phyloP scores from a whole-genome alignment of 2,329 filamentous ascomycete genomes.

The Neopestalotiopsis sp. region DNA sequence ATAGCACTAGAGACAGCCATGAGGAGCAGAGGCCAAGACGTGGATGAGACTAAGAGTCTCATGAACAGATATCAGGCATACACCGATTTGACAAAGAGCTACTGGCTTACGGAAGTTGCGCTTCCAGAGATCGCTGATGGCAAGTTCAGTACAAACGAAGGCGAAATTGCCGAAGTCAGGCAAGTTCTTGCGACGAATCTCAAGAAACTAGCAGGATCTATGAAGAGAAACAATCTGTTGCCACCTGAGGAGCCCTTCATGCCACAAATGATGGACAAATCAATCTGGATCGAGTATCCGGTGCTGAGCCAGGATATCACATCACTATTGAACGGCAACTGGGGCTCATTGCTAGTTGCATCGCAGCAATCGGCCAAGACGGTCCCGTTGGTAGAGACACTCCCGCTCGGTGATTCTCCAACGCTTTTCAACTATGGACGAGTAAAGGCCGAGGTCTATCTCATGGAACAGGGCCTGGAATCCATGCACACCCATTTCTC shows the following conservation, averaged over 20 bases:
- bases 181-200: slow-evolving; percentile 68
- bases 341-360: slow-evolving; percentile 54
- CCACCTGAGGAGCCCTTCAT: slow-evolving; percentile 72
- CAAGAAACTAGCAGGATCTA: slow-evolving; percentile 77
- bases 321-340: slow-evolving; percentile 70
- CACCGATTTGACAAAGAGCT: slow-evolving; percentile 82
- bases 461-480: slow-evolving; percentile 76
- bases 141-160: slow-evolving; percentile 47
- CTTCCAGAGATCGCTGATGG: slow-evolving; percentile 55
- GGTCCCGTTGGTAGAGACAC: slow-evolving; percentile 66
- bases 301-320: slow-evolving; percentile 73
- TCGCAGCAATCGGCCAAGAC: slow-evolving; percentile 52
- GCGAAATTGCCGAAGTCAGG: slow-evolving; percentile 59
- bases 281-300: slow-evolving; percentile 83
- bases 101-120: slow-evolving; percentile 74
- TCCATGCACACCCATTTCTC: slow-evolving; percentile 73
- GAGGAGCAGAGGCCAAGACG: slow-evolving; percentile 63
- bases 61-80: slow-evolving; percentile 76
- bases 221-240: slow-evolving; percentile 83
- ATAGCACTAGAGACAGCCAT: slow-evolving; percentile 76
- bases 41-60: slow-evolving; percentile 60
- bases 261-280: slow-evolving; percentile 80
- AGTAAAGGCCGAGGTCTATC: slow-evolving; percentile 74
- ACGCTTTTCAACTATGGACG: slow-evolving; percentile 81
- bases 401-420: slow-evolving; percentile 78